phyloP scores from a whole-genome alignment of 1,139 yeast species.

The Yamadazyma atlantica region DNA sequence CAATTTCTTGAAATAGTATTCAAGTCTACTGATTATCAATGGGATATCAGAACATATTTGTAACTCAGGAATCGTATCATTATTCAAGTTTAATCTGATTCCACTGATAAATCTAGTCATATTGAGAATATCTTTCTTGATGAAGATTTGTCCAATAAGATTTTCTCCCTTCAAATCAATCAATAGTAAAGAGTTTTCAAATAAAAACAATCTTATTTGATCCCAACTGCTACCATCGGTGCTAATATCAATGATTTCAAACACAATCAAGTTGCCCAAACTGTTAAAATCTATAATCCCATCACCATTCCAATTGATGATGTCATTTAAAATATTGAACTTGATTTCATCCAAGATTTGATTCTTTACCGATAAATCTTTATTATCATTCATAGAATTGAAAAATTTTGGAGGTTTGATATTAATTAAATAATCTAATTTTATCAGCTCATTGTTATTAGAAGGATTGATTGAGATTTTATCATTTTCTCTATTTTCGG shows the following conservation, averaged over 20 bases:
- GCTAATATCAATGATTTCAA: constrained; percentile 44
- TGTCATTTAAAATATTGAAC: constrained; percentile 13
- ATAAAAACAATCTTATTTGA: constrained; percentile 35
- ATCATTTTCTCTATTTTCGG: constrained; percentile 13
- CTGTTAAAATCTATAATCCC: constrained; percentile 15
- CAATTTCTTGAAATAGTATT: constrained; percentile 24
- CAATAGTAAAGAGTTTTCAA: constrained; percentile 38
- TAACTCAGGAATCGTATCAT: constrained; percentile 47
- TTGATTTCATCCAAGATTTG: constrained; percentile 17
- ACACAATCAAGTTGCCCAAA: constrained; percentile 25
- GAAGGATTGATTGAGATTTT: constrained; percentile 7
- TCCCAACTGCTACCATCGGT: constrained; percentile 40
- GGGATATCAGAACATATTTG: constrained; percentile 34
- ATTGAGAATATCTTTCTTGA: constrained; percentile 32
- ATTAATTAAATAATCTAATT: constrained; percentile 23
- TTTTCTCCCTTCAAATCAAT: constrained; percentile 27
- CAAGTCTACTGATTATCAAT: constrained; percentile 44
- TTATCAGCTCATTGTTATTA: constrained; percentile 12
- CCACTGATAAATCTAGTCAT: constrained; percentile 24
- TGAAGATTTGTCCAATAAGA: constrained; percentile 32
- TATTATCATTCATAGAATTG: constrained; percentile 15
- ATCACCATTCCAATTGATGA: constrained; percentile 14
- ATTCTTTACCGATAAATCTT: constrained; percentile 14
- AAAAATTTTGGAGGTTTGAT: constrained; percentile 28
- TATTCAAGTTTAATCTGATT: constrained; percentile 37